Evolutionary conservation across 1,139 yeast genomes (phyloP), one percentile per base, ranked within the genome.

Genomic region (Saccharomycopsis hybrid): DNA sequence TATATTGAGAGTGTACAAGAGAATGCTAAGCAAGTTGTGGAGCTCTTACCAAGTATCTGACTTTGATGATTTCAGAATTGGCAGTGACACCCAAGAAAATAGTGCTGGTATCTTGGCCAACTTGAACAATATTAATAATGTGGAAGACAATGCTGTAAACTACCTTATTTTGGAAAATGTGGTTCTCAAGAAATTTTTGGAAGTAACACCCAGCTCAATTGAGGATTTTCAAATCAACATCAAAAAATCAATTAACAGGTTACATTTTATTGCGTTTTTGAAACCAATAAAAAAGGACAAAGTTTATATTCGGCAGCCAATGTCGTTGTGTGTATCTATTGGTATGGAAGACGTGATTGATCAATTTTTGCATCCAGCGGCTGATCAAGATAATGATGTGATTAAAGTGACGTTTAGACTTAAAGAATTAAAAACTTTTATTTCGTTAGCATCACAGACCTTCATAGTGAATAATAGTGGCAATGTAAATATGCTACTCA

Each of bases 361-460:
- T 37, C 43, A 30, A 36, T 50, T 30, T 33, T 41, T 49, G n/a
- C 28, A 49, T 36, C 25, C 27, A 32, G 52, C 49, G 29, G 56
- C 48, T 8, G 55, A 52, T 9, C 55, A 53, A 28, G 56, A 54
- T 27, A 53, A 41, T 27, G 55, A 51, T 29, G 50, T n/a, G 55
- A 42, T 44, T 7, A 48, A 38, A 18, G 47, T 48, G 7, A 52
- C 52, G 5, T 47, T 50, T 29, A 30, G 54, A 29, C 42, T 52
- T 2, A 49, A 47, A 42, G 50, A 47, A n/a, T 39, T 52, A 28
- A 41, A 33, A 36, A 47, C 50, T 25, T 52, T 52, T 32, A 42
- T 48, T 2, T 28, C 25, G 11, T 18, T 51, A 5, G 31, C 48
- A 4, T 40, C 51, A 4, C 25, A 31, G 3, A 9, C 7, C 30